Evolutionary conservation across 2,329 filamentous ascomycete genomes (phyloP).

Genomic region (Bertia moriformis): DNA sequence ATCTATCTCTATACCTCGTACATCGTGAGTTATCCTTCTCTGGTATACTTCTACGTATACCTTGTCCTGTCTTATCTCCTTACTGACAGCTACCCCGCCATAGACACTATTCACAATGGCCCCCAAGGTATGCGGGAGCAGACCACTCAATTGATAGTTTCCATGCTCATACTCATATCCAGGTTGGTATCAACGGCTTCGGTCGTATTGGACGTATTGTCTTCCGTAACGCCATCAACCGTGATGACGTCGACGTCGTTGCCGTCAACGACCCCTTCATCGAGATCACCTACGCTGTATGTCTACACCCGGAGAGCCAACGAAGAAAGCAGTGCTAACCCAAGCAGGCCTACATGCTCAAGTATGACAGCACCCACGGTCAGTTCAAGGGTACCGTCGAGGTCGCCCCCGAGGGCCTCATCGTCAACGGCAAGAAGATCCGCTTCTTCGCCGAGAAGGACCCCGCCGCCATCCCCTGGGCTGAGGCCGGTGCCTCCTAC

Average conservation of each 20-base stretch:
- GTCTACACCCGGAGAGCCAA: conserved; percentile 11
- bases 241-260: background rate
- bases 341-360: conserved; percentile 92
- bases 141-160: too few relatives aligned
- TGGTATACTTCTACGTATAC: too few relatives aligned
- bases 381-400: conserved; percentile 84
- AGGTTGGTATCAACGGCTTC: conserved; percentile 1
- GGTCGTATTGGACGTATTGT: conserved; percentile 1
- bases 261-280: conserved; percentile 1
- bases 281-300: background rate
- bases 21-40: too few relatives aligned
- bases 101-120: background rate
- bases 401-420: conserved; percentile 54
- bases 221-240: background rate
- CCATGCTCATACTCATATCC: background rate
- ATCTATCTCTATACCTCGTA: background rate
- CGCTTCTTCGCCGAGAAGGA: conserved; percentile 90
- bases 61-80: too few relatives aligned
- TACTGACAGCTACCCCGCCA: background rate
- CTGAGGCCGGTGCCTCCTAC: conserved; percentile 75
- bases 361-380: conserved; percentile 97
- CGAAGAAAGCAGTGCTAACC: conserved; percentile 5
- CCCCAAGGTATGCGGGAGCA: background rate
- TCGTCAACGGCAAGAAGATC: conserved; percentile 88
- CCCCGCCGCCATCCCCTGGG: conserved; percentile 81